Evolutionary conservation across 352 stramenopile genomes (phyloP).

Genomic region (Elongisporangium anandrum): DNA sequence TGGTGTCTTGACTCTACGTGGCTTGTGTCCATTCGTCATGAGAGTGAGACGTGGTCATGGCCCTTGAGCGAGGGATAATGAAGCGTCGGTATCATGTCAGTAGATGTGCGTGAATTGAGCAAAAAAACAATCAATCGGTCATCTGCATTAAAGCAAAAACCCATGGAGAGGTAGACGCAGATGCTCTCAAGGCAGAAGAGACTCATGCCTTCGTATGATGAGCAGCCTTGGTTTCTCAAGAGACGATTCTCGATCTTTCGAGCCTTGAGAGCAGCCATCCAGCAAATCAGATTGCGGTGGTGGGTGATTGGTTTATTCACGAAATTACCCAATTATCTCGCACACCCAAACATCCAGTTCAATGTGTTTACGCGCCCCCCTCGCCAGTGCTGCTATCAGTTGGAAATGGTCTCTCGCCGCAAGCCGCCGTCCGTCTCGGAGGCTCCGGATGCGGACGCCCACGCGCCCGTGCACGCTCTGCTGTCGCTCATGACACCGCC

Average conservation of each 20-base stretch:
- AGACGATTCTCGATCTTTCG: neutral
- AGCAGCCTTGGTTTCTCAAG: too few relatives aligned
- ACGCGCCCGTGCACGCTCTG: conserved; percentile 16
- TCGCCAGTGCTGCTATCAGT: too few relatives aligned
- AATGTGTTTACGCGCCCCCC: neutral
- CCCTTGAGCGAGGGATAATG: too few relatives aligned
- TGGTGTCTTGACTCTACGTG: neutral
- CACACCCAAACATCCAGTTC: neutral
- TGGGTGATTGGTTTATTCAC: neutral
- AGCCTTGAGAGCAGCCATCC: neutral
- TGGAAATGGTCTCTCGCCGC: neutral
- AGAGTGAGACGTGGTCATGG: neutral
- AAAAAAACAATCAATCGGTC: too few relatives aligned
- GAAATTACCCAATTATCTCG: neutral
- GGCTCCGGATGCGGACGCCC: neutral
- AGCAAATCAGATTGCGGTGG: too few relatives aligned
- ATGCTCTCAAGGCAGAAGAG: too few relatives aligned
- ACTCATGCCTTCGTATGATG: too few relatives aligned
- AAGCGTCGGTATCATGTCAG: too few relatives aligned
- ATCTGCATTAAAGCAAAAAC: too few relatives aligned
- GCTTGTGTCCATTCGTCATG: too few relatives aligned
- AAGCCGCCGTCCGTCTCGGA: neutral
- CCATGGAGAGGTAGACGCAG: too few relatives aligned
- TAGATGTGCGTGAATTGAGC: too few relatives aligned
- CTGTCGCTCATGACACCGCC: conserved; percentile 6